These are phyloP conservation scores for Penicillium hordei DNA, from an alignment of 2,329 filamentous ascomycete genomes.

Conservation along the genomic window DNA sequence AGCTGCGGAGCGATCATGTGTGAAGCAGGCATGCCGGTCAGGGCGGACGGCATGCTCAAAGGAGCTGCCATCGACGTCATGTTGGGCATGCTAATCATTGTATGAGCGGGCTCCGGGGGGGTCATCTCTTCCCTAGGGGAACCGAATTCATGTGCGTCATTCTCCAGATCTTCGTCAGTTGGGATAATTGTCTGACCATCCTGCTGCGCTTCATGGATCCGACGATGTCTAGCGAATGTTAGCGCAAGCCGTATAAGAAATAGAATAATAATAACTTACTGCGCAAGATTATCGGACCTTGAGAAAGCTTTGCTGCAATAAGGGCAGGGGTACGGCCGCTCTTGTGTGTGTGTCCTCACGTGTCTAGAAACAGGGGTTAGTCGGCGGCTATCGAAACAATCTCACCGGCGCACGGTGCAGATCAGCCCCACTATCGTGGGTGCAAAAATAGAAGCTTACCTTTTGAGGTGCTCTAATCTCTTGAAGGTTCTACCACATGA, in stretches of 20 bases:
- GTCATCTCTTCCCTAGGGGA: conserved; percentile 78
- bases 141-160: conserved; percentile 81
- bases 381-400: conserved; percentile 52
- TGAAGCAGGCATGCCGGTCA: conserved; percentile 41
- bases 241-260: conserved; percentile 29
- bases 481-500: conserved; percentile 97
- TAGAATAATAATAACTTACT: conserved; percentile 59
- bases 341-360: conserved; percentile 98
- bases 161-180: conserved; percentile 80
- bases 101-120: conserved; percentile 39
- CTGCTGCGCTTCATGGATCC: conserved; percentile 76
- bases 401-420: conserved; percentile 38
- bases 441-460: conserved; percentile 62
- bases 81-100: conserved; percentile 35
- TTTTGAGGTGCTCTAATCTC: conserved; percentile 97
- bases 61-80: conserved; percentile 40
- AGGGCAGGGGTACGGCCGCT: conserved; percentile 95
- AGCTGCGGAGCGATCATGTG: conserved; percentile 47
- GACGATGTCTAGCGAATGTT: conserved; percentile 58
- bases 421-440: conserved; percentile 20
- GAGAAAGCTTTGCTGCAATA: conserved; percentile 99
- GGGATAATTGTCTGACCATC: conserved; percentile 51
- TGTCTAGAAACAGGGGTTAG: conserved; percentile 67
- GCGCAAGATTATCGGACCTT: conserved; percentile 95
- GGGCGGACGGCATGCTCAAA: conserved; percentile 39